Conservation (phyloP, 2,329 filamentous ascomycete genomes). For the Corinectria fuckeliana region DNA sequence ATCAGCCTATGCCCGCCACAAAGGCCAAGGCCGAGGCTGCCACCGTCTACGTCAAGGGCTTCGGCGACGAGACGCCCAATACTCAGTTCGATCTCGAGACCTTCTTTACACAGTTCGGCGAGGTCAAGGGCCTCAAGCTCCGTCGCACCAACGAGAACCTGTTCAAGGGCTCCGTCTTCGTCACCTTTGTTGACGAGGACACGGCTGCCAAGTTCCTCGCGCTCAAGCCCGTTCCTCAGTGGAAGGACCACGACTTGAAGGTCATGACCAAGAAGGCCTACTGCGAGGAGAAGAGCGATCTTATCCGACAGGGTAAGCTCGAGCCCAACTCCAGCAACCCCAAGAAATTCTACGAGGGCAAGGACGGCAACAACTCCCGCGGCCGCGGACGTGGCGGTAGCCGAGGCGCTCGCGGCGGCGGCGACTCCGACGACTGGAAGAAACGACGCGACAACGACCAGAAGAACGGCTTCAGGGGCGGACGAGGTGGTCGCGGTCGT, state of each 20-base stretch:
- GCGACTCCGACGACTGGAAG: slow-evolving; percentile 67
- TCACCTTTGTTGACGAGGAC: slow-evolving; percentile 86
- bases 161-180: slow-evolving; percentile 97
- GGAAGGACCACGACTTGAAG: slow-evolving; percentile 78
- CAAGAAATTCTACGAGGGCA: slow-evolving; percentile 59
- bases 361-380: slow-evolving; percentile 49
- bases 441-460: slow-evolving; percentile 67
- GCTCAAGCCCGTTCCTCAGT: slow-evolving; percentile 81
- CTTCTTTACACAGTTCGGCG: slow-evolving; percentile 84
- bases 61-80: slow-evolving; percentile 80
- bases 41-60: slow-evolving; percentile 93
- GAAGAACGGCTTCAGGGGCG: slow-evolving; percentile 62
- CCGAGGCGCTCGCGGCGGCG: slow-evolving; percentile 43
- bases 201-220: slow-evolving; percentile 80
- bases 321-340: slow-evolving; percentile 58
- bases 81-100: slow-evolving; percentile 94
- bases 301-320: slow-evolving; percentile 74
- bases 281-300: slow-evolving; percentile 75
- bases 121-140: slow-evolving; percentile 83
- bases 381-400: slow-evolving; percentile 46
- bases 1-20: slow-evolving; percentile 62
- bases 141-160: slow-evolving; percentile 73
- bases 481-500: slow-evolving; percentile 53
- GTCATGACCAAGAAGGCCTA: slow-evolving; percentile 92
- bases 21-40: slow-evolving; percentile 72